These are phyloP conservation scores for Coemansia sp. DNA, from an alignment of 192 early-diverging fungal genomes.

Conservation along the genomic window DNA sequence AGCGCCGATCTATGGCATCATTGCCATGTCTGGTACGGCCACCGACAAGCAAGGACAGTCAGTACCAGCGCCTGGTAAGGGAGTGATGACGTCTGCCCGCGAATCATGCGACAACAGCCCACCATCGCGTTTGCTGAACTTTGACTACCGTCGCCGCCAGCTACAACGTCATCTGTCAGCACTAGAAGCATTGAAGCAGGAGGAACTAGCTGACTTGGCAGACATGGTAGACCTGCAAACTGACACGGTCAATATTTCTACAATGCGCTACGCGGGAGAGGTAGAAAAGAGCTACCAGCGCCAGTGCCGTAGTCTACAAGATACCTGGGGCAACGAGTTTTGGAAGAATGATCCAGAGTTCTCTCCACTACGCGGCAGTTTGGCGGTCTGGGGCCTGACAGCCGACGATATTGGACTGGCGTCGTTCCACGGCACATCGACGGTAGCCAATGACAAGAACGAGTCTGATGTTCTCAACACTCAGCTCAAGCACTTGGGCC, in stretches of 20 bases:
- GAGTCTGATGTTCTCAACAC: constrained; percentile 88
- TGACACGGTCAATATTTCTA: background rate
- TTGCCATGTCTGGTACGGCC: constrained; percentile 85
- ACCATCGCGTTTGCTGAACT: constrained; percentile 64
- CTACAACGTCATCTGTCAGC: constrained; percentile 48
- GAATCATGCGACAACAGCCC: constrained; percentile 59
- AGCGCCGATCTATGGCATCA: constrained; percentile 86
- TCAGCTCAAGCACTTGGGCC: constrained; percentile 85
- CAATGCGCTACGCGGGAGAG: background rate
- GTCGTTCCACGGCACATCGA: constrained; percentile 95
- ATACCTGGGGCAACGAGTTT: constrained; percentile 83
- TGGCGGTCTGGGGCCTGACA: constrained; percentile 83
- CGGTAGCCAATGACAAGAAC: constrained; percentile 95
- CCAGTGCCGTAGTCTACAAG: constrained; percentile 23
- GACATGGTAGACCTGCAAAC: background rate
- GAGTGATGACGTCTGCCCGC: constrained; percentile 85
- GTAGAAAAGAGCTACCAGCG: constrained; percentile 3
- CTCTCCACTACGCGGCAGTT: constrained; percentile 82
- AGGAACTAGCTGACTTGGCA: constrained; percentile 1
- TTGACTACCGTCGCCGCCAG: constrained; percentile 82
- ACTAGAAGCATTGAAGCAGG: constrained; percentile 12
- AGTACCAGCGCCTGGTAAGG: constrained; percentile 91
- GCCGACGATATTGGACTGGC: constrained; percentile 90
- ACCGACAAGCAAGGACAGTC: constrained; percentile 95
- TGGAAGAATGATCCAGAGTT: constrained; percentile 74